These are phyloP conservation scores for Borealophlyctis nickersoniae DNA, from an alignment of 192 early-diverging fungal genomes.

Conservation along the genomic window DNA sequence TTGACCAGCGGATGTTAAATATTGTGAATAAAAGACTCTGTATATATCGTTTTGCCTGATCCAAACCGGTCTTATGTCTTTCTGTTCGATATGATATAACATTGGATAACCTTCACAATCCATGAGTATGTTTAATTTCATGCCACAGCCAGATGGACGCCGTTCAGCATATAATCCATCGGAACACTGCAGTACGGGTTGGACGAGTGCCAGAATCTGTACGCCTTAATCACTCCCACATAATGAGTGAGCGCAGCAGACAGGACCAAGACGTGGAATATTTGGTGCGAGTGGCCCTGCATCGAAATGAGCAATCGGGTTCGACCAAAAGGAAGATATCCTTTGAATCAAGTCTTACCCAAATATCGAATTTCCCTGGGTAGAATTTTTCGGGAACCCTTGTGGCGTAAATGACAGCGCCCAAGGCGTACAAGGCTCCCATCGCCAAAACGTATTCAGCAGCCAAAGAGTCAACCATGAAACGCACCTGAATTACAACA, in stretches of 20 bases:
- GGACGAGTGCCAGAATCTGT: no score
- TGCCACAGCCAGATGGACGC: no score
- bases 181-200: no score
- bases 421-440: constrained; percentile 75
- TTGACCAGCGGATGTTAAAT: no score
- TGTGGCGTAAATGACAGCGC: constrained; percentile 82
- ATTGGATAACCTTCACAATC: no score
- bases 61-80: no score
- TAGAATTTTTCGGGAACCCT: constrained; percentile 81
- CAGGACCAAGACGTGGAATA: constrained; percentile 83
- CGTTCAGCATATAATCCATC: background rate
- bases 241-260: constrained; percentile 70
- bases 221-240: no score
- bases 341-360: constrained; percentile 45
- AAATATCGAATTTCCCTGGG: constrained; percentile 81
- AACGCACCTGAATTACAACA: background rate
- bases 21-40: no score
- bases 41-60: no score
- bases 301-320: constrained; percentile 8
- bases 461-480: constrained; percentile 44
- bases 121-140: no score
- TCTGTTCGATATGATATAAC: no score
- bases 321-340: background rate
- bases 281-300: constrained; percentile 79
- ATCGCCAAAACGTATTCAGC: constrained; percentile 64